These are phyloP conservation scores for Ceratocystis huliohia DNA, from an alignment of 2,329 filamentous ascomycete species.

Conservation along the genomic window DNA sequence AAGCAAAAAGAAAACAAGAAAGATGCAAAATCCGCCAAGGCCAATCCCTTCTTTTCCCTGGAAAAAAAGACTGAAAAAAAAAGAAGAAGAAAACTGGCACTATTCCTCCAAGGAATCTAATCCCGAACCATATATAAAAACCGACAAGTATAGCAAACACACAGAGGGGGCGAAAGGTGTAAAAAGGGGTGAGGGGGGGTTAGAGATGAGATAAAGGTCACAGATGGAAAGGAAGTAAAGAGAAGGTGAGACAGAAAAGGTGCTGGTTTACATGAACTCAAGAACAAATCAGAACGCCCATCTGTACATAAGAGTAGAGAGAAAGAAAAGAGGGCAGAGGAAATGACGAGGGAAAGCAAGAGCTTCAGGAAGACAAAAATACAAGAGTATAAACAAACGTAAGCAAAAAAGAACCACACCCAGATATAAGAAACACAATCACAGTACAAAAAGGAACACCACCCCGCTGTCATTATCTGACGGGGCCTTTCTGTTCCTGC, in stretches of 20 bases:
- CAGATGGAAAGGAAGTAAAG: not conserved
- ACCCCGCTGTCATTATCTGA: constrained; percentile 21
- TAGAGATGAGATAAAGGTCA: not conserved
- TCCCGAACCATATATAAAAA: constrained; percentile 14
- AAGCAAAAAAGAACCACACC: constrained; percentile 2
- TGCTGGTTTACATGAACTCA: not conserved
- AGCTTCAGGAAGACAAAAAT: not conserved
- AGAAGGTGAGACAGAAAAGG: not conserved
- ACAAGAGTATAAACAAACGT: constrained; percentile 10
- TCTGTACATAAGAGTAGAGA: not conserved
- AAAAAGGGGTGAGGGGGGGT: not conserved
- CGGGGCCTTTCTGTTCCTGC: constrained; percentile 33
- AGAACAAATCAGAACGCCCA: not conserved
- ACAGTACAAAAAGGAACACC: constrained; percentile 12
- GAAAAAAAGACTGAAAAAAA: not conserved
- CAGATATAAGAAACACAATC: not conserved
- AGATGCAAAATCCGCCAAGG: not conserved
- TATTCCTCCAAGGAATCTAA: constrained; percentile 4
- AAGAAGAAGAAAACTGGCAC: constrained; percentile 4
- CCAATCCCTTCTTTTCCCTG: not conserved
- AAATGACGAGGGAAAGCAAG: not conserved
- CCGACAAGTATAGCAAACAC: not conserved
- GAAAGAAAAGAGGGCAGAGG: not conserved
- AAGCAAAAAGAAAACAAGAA: not conserved
- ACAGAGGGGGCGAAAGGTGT: not conserved